Conservation (phyloP, 345 rosid genomes). For the Brassica rapa region DNA sequence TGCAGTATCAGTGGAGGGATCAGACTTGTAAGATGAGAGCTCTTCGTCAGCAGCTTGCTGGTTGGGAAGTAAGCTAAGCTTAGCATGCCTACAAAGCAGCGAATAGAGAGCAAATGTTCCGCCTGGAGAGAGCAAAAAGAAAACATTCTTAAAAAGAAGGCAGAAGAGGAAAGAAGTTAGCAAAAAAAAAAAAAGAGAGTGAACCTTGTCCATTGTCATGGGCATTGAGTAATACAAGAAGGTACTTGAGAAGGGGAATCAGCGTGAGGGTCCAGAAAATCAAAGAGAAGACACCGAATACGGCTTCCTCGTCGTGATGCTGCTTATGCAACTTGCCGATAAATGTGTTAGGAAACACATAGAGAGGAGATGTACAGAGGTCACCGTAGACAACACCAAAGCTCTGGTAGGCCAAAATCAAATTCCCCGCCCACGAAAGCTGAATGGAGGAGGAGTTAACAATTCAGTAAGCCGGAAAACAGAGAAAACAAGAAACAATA, state of each 20-base stretch:
- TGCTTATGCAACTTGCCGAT: slow-evolving; percentile 50
- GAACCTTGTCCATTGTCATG: slow-evolving; percentile 91
- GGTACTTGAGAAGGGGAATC: slow-evolving; percentile 74
- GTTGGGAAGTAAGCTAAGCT: slow-evolving; percentile 86
- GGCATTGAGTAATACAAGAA: slow-evolving; percentile 62
- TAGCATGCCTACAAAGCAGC: slow-evolving; percentile 84
- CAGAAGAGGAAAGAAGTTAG: not conserved
- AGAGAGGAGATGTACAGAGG: slow-evolving; percentile 88
- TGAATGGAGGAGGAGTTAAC: slow-evolving; percentile 12
- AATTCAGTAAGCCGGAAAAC: slow-evolving; percentile 26
- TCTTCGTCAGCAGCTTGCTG: slow-evolving; percentile 98
- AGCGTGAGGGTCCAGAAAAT: slow-evolving; percentile 89
- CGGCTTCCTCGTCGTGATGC: slow-evolving; percentile 57
- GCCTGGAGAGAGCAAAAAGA: slow-evolving; percentile 47
- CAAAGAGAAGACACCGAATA: slow-evolving; percentile 84
- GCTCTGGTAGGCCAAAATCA: slow-evolving; percentile 87
- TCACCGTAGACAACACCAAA: slow-evolving; percentile 88
- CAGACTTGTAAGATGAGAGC: slow-evolving; percentile 78
- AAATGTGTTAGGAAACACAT: slow-evolving; percentile 65
- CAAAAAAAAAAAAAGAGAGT: not conserved
- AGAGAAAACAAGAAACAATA: not conserved
- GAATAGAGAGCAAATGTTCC: slow-evolving; percentile 93
- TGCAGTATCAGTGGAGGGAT: slow-evolving; percentile 46
- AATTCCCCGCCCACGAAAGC: slow-evolving; percentile 70
- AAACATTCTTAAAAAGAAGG: slow-evolving; percentile 13